phyloP scores from a whole-genome alignment of 2,329 filamentous ascomycete genomes.

The Trichoderma sp. region DNA sequence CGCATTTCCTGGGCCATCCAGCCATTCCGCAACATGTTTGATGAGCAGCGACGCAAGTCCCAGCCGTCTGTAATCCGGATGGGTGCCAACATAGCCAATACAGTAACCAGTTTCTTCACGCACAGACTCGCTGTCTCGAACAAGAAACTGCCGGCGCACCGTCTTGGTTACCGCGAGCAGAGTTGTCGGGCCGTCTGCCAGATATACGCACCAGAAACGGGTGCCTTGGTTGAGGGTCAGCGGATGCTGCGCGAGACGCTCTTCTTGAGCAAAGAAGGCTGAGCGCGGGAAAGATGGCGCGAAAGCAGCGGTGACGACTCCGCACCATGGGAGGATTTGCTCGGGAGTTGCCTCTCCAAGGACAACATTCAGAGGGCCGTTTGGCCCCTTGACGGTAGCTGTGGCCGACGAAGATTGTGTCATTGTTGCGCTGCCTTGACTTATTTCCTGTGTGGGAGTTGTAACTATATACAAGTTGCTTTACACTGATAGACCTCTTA shows the following conservation, averaged over 20 bases:
- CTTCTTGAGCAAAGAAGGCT: background rate
- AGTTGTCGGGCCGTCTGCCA: background rate
- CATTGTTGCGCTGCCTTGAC: background rate
- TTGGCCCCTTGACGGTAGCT: slow-evolving; percentile 1
- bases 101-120: slow-evolving; percentile 2
- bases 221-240: background rate
- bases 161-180: background rate
- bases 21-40: slow-evolving; percentile 2
- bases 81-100: background rate
- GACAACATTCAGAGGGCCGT: background rate
- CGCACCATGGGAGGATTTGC: background rate
- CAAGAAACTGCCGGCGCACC: background rate
- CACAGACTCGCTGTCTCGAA: background rate
- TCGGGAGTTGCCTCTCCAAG: slow-evolving; percentile 1
- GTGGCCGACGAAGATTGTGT: background rate
- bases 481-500: background rate
- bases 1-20: slow-evolving; percentile 5
- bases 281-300: background rate
- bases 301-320: background rate
- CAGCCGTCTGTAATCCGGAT: background rate
- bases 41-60: slow-evolving; percentile 7
- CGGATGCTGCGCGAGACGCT: background rate
- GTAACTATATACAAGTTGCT: background rate
- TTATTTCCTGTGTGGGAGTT: background rate
- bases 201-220: background rate